Evolutionary conservation across 2,329 filamentous ascomycete genomes (phyloP), one percentile per base, ranked within the genome.

Genomic region (Botryotinia calthae): DNA sequence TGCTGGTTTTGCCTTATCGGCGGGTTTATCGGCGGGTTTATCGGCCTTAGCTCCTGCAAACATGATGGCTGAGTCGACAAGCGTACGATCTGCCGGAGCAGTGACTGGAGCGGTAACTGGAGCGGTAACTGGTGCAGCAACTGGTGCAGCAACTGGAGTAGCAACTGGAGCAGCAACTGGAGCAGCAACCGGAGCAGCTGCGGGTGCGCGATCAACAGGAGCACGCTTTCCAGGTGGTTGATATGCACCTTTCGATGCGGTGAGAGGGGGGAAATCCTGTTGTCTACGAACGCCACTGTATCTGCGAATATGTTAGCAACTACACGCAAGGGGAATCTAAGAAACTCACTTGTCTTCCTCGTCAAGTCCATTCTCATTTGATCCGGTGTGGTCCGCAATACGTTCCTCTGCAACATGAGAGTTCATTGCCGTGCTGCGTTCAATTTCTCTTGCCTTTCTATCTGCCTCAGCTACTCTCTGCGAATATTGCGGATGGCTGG

Each of bases 351-450:
- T 98, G 80, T 97, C 95, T 84, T 99, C 96, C 82, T 99, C 96
- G 76, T 97, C 93, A 42, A 87, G 82, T 22, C 89, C 91, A 73
- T 88, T 90, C 69, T 90, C 89, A 70, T 91, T 87, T 16, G 86
- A 85, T 20, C 87, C 87, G n/a, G 89, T 85, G 76, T 85, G 88
- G 76, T 91, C 89, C 87, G 89, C 87, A 70, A 94, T 88, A 79
- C 95, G 91, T 84, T 99, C 96, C 82, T 98, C 96, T 5, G 93
- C 93, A 73, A 98, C 88, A 80, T 99, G 96, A 7, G 91, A 84
- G 71, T 96, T 97, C 51, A 88, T 87, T 12, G 93, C 86, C 28
- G 86, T 85, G 75, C 90, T 93, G 63, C 88, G 86, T 82, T 98
- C 94, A 78, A 99, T 99, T 82, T 98, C 95, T 74, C 93, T 90